Evolutionary conservation across 2,329 filamentous ascomycete species (phyloP), one percentile per base, ranked within the genome.

Genomic region (Fonsecaea multimorphosa): DNA sequence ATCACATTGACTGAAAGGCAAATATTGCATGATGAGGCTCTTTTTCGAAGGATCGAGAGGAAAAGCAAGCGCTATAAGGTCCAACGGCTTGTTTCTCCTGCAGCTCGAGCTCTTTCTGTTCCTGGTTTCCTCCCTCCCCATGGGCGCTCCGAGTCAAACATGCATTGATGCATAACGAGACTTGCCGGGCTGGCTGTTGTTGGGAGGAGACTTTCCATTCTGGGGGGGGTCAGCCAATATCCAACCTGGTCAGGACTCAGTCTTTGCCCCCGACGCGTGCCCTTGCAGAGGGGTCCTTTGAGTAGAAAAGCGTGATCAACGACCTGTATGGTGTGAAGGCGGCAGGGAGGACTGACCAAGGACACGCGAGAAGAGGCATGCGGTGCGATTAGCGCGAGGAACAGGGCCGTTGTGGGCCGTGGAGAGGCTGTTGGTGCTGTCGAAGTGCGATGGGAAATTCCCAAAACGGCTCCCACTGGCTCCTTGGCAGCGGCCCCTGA

Each of bases 321-420:
- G 29, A 24, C 27, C 12, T 67, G 51, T 63, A 46, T 69, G 67
- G 65, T 69, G 67, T 69, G 67, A 69, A 69, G 62, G 67, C 65
- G 65, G 55, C 40, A 61, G 56, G 34, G 56, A 49, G 44, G 51
- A 69, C 58, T 65, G 67, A 69, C 67, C 64, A 69, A 67, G 49
- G 65, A 49, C 59, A 61, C 56, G 55, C 59, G 54, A 69, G 67
- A 64, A 61, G 51, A 34, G 16, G 40, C 36, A 53, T 24, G 63
- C 60, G 29, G 27, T n/a, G 51, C 58, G 22, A 40, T 49, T 68
- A 68, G 66, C 66, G 63, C 40, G 49, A 34, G 58, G 59, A 22
- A 53, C 46, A 27, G 44, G 61, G 52, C 29, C 8, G 29, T 3
- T 31, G 3, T 4, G 29, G 29, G 29, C n/a, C 31, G 66, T 27